phyloP scores from a whole-genome alignment of 1,139 yeast genomes.

The Lizanozyma gosingica region DNA sequence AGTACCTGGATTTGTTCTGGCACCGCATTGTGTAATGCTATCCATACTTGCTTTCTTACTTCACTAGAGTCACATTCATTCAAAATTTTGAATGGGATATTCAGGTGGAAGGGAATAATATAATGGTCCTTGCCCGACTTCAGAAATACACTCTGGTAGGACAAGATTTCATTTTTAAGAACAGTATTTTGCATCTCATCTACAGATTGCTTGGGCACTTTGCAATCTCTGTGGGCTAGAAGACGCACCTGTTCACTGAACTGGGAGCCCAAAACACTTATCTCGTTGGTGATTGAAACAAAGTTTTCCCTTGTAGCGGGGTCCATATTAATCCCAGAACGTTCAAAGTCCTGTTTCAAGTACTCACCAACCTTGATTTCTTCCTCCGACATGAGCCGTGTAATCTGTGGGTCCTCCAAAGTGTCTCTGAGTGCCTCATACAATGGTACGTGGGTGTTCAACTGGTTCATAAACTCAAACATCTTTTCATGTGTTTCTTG shows the following conservation, averaged over 20 bases:
- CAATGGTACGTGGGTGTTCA: constrained; percentile 76
- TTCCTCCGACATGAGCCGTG: constrained; percentile 41
- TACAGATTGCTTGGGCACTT: not conserved
- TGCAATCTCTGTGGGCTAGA: not conserved
- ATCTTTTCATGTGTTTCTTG: constrained; percentile 81
- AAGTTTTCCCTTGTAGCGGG: constrained; percentile 59
- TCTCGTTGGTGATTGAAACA: constrained; percentile 71
- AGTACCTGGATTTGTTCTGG: constrained; percentile 52
- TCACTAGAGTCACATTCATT: constrained; percentile 48
- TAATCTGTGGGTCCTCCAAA: constrained; percentile 30
- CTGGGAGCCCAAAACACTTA: constrained; percentile 75
- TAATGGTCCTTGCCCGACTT: constrained; percentile 21
- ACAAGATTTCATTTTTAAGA: not conserved
- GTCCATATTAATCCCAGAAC: constrained; percentile 84
- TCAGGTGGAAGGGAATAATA: constrained; percentile 61
- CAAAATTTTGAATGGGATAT: constrained; percentile 57
- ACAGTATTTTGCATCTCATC: not conserved
- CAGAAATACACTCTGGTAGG: not conserved
- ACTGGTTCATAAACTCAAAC: constrained; percentile 89
- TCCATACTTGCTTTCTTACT: constrained; percentile 66
- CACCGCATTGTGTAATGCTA: constrained; percentile 51
- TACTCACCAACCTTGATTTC: constrained; percentile 78
- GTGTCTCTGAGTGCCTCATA: constrained; percentile 52
- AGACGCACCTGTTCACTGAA: constrained; percentile 35
- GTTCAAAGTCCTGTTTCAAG: constrained; percentile 75